phyloP scores from a whole-genome alignment of 768 basidiomycete species.

The Postia placenta region DNA sequence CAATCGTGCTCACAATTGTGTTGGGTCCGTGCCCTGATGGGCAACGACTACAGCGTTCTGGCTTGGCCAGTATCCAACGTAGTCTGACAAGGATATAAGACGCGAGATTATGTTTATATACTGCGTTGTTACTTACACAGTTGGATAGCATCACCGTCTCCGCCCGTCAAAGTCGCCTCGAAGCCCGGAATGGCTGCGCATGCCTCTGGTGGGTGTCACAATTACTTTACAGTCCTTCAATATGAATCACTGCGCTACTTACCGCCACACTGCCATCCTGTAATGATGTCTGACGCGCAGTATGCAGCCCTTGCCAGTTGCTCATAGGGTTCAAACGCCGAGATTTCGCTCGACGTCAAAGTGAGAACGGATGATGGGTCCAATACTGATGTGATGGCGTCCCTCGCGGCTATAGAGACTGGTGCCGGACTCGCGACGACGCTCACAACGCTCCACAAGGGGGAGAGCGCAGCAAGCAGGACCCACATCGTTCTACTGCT shows the following conservation, averaged over 20 bases:
- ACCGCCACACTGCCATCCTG: conserved; percentile 42
- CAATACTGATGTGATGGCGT: background rate
- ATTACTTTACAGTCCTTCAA: background rate
- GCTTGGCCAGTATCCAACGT: conserved; percentile 50
- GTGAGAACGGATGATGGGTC: conserved; percentile 6
- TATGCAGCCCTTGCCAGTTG: conserved; percentile 54
- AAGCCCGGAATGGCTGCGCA: conserved; percentile 37
- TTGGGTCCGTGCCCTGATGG: conserved; percentile 58
- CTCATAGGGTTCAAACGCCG: conserved; percentile 38
- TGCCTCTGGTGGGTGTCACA: conserved; percentile 23
- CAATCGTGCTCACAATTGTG: conserved; percentile 35
- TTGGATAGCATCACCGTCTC: conserved; percentile 43
- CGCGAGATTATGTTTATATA: background rate
- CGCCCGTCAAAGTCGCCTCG: conserved; percentile 36
- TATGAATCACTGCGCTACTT: conserved; percentile 4
- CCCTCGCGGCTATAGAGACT: background rate
- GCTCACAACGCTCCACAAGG: background rate
- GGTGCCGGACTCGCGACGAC: background rate
- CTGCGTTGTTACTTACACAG: conserved; percentile 30
- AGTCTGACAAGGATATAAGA: conserved; percentile 27
- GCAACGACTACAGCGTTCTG: conserved; percentile 50
- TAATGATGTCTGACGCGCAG: conserved; percentile 33
- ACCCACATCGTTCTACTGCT: background rate
- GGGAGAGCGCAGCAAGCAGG: background rate
- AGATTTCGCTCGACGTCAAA: conserved; percentile 27